Conservation (phyloP, 2,329 filamentous ascomycete species). For the Trichoderma sp. region DNA sequence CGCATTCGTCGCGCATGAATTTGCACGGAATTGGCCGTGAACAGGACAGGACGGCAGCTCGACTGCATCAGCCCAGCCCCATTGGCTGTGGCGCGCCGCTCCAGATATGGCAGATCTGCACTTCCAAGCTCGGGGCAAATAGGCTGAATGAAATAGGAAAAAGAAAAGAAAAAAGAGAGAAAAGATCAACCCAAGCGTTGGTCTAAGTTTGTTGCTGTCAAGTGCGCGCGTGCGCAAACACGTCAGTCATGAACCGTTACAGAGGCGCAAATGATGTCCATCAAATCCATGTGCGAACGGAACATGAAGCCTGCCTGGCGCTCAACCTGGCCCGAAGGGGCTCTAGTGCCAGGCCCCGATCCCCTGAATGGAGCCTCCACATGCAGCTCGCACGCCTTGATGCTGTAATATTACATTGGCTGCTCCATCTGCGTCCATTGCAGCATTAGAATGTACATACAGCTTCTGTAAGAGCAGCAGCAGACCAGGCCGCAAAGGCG, state of each 20-base stretch:
- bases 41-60: neutral
- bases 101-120: no score
- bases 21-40: slow-evolving; percentile 4
- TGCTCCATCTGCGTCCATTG: no score
- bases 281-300: no score
- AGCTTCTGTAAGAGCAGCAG: neutral
- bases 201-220: no score
- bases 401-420: neutral
- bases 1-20: slow-evolving; percentile 17
- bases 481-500: neutral
- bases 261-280: no score
- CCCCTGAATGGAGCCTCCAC: slow-evolving; percentile 13
- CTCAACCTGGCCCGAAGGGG: slow-evolving; percentile 7
- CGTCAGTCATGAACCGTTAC: no score
- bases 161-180: no score
- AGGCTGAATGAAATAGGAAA: no score
- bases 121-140: no score
- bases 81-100: slow-evolving; percentile 4
- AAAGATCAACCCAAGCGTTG: no score
- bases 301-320: neutral
- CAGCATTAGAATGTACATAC: no score
- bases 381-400: slow-evolving; percentile 1
- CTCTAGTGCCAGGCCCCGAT: slow-evolving; percentile 20
- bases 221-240: no score
- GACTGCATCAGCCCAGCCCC: neutral